Evolutionary conservation across 345 rosid genomes (phyloP), one percentile per base, ranked within the genome.

Genomic region (Jatropha curcas): DNA sequence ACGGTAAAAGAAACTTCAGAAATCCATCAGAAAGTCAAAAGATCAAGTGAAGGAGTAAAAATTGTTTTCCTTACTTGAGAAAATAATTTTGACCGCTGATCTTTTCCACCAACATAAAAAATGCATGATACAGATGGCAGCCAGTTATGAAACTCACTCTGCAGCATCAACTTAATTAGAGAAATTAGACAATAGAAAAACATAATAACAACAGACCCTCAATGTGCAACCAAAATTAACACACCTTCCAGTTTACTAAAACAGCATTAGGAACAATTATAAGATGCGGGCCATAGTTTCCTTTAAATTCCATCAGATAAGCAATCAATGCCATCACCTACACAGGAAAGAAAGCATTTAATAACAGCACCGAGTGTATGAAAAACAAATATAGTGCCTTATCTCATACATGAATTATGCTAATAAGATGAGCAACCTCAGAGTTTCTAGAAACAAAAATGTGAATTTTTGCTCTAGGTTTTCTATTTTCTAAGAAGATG

Each of bases 271-370:
- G 99, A 76, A 96, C 99, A 75, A 96, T 91, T 67, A 96, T 96
- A 82, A 96, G 99, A 88, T 96, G 99, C 2, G 99, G 99, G 62
- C 99, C 99, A 83, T 96, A 91, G 82, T 96, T 96, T 68, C 99
- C 98, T 80, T 96, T 96, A 69, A 93, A 96, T 83, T 96, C 99
- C 99, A 96, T 96, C 80, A 96, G 84, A 85, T 93, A 91, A 79
- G 99, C 99, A 86, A 96, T 89, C 86, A 96, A 81, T 63, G 99
- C 92, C 99, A 96, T 93, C 75, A 96, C 99, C 99, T 96, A 80
- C 62, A 83, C 20, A 59, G 60, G 11, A 61, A 66, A 81, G 31
- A 74, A 74, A 51, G 65, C 34, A 66, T 73, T 76, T 62, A 75
- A 56, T 46, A 75, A 50, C 17, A 71, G 41, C 67, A 74, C 37